Conservation (phyloP, 2,329 filamentous ascomycete genomes). For the Dactylellina sp. region DNA sequence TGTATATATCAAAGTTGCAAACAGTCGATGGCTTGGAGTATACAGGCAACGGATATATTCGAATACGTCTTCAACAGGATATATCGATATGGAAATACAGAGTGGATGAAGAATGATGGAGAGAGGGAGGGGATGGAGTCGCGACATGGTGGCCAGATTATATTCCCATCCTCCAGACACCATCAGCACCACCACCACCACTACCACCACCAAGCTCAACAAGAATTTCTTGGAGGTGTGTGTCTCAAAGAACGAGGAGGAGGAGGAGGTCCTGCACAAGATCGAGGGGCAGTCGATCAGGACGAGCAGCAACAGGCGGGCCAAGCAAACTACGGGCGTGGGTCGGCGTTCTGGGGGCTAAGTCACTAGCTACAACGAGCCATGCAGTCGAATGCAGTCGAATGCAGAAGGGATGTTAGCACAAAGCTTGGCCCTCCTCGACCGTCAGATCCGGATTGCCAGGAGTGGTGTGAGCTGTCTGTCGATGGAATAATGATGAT, state of each 20-base stretch:
- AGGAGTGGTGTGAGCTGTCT: slow-evolving; percentile 3
- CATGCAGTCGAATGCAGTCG: slow-evolving; percentile 36
- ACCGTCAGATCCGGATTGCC: slow-evolving; percentile 56
- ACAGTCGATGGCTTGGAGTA: too few species aligned
- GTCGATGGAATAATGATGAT: slow-evolving; percentile 1
- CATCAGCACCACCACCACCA: slow-evolving; percentile 22
- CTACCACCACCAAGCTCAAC: too few species aligned
- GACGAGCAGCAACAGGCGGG: slow-evolving; percentile 13
- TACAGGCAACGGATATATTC: neutral
- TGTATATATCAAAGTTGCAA: too few species aligned
- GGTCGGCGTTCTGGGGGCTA: slow-evolving; percentile 35
- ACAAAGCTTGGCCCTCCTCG: slow-evolving; percentile 50
- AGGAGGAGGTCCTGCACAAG: slow-evolving; percentile 47
- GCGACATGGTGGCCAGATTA: slow-evolving; percentile 56
- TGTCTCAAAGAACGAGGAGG: slow-evolving; percentile 39
- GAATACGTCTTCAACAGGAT: neutral
- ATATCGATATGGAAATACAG: neutral
- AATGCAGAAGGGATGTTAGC: slow-evolving; percentile 43
- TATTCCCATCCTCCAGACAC: slow-evolving; percentile 22
- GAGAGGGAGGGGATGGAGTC: slow-evolving; percentile 22
- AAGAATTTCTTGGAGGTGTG: slow-evolving; percentile 34
- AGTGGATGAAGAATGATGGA: slow-evolving; percentile 26
- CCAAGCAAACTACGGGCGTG: neutral
- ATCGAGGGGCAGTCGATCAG: slow-evolving; percentile 47
- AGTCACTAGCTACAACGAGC: too few species aligned